Percentiles rank a stretch among this genome's conserved stretches.
phyloP scores from a whole-genome alignment of 1,284 basidiomycete genomes.

The Rhodofomes roseus region DNA sequence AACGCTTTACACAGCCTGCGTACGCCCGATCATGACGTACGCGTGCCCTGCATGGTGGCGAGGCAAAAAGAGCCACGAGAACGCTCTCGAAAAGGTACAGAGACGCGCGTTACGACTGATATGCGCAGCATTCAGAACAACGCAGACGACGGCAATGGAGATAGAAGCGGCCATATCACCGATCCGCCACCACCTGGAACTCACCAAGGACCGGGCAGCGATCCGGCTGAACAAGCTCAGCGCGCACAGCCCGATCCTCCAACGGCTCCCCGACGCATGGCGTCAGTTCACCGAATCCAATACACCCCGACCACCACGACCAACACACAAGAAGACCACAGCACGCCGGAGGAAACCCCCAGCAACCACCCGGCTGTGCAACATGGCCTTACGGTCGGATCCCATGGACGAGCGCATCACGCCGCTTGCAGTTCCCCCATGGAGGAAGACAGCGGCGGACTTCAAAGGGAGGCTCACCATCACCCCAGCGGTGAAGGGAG shows the following conservation, averaged over 20 bases:
- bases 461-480: too few species aligned
- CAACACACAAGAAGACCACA: not conserved
- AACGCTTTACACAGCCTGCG: conserved; percentile 7
- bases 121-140: too few species aligned
- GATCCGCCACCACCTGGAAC: not conserved
- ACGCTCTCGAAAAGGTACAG: not conserved
- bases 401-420: not conserved
- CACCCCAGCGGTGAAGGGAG: too few species aligned
- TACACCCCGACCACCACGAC: not conserved
- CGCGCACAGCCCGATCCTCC: conserved; percentile 4
- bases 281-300: not conserved
- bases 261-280: not conserved
- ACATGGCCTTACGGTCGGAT: not conserved
- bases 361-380: not conserved
- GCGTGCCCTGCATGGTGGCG: not conserved
- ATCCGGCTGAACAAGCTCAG: too few species aligned
- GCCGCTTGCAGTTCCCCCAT: not conserved
- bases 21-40: conserved; percentile 8
- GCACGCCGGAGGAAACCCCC: not conserved
- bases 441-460: not conserved
- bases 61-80: not conserved
- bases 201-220: not conserved
- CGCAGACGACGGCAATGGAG: not conserved
- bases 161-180: not conserved
- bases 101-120: not conserved